These are phyloP conservation scores for Capsicum pubescens DNA, from an alignment of 257 asterid genomes.

Conservation along the genomic window DNA sequence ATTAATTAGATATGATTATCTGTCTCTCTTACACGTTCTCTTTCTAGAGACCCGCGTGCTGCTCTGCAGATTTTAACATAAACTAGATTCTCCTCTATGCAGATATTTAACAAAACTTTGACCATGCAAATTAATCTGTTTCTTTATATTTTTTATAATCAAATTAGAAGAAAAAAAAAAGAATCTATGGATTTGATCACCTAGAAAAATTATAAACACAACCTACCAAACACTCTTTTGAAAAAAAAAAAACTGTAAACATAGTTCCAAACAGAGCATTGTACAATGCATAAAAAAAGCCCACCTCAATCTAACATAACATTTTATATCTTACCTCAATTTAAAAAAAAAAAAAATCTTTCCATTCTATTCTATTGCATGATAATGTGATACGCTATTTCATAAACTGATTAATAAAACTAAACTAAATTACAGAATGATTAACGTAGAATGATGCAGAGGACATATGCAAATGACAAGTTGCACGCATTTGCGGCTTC, in stretches of 20 bases:
- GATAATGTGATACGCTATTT: neutral
- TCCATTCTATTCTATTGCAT: neutral
- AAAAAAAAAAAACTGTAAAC: neutral
- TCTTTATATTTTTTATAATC: neutral
- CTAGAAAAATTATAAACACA: neutral
- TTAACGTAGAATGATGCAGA: neutral
- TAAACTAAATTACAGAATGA: neutral
- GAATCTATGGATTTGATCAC: neutral
- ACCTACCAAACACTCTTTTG: neutral
- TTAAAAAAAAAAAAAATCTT: too few relatives aligned
- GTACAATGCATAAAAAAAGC: neutral
- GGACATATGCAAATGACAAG: constrained; percentile 8
- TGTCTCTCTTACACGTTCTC: constrained; percentile 25
- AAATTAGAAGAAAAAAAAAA: neutral
- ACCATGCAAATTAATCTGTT: neutral
- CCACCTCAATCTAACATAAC: too few relatives aligned
- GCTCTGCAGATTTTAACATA: constrained; percentile 19
- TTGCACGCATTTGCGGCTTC: constrained; percentile 25
- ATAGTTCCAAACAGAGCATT: neutral
- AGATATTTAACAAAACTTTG: neutral
- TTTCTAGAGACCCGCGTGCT: constrained; percentile 31
- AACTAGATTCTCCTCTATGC: constrained; percentile 23
- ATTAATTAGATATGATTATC: constrained; percentile 14
- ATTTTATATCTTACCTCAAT: too few relatives aligned
- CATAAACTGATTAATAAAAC: neutral